phyloP scores from a whole-genome alignment of 2,329 filamentous ascomycete genomes.

The Cryphonectria nitschkei region DNA sequence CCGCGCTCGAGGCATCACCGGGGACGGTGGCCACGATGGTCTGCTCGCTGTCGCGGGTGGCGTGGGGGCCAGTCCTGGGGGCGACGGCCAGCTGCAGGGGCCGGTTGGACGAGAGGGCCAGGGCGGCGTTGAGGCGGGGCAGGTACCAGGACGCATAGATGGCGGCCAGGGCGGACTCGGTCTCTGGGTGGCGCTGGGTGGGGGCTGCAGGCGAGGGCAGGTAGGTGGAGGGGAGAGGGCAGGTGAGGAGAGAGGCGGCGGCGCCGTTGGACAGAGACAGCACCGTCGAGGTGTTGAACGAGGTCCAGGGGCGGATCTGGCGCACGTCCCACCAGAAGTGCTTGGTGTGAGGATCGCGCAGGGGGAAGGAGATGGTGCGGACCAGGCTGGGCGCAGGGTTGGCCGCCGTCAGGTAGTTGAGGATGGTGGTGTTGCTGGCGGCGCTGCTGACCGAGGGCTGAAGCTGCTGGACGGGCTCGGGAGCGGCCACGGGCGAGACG shows the following conservation, averaged over 20 bases:
- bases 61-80: constrained; percentile 38
- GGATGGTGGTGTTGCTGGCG: constrained; percentile 68
- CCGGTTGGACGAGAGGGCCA: constrained; percentile 72
- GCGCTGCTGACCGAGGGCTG: constrained; percentile 37
- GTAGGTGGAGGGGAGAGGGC: constrained; percentile 64
- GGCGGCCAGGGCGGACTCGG: constrained; percentile 73
- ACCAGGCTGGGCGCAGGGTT: constrained; percentile 86
- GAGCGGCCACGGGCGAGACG: constrained; percentile 45
- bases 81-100: constrained; percentile 60
- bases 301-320: constrained; percentile 80
- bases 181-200: constrained; percentile 72
- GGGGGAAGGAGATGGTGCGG: constrained; percentile 72
- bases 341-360: constrained; percentile 69
- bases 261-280: constrained; percentile 73
- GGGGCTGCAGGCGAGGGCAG: constrained; percentile 62
- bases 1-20: constrained; percentile 59
- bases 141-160: constrained; percentile 80
- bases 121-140: constrained; percentile 83
- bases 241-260: constrained; percentile 65
- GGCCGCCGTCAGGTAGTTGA: constrained; percentile 75
- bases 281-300: constrained; percentile 76
- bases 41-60: constrained; percentile 42
- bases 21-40: constrained; percentile 68
- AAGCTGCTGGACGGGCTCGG: constrained; percentile 38
- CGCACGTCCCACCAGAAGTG: constrained; percentile 98